Evolutionary conservation across 1,284 basidiomycete genomes (phyloP).

Genomic region (Sutorius eximius): DNA sequence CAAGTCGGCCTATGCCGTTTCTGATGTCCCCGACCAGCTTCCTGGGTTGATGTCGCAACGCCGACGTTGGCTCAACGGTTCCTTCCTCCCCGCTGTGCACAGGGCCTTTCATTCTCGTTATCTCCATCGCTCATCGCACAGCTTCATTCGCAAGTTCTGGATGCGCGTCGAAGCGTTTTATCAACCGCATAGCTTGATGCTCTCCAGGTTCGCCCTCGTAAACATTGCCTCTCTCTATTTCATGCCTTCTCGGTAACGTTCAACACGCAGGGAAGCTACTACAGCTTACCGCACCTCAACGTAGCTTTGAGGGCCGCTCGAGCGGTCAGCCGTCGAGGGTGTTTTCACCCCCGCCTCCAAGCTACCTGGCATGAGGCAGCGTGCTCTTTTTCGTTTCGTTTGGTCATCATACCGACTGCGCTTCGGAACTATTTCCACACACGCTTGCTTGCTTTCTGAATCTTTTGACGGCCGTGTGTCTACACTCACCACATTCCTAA

Average conservation of each 20-base stretch:
- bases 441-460: slow-evolving; percentile 10
- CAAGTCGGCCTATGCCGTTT: slow-evolving; percentile 89
- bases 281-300: slow-evolving; percentile 43
- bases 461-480: neutral
- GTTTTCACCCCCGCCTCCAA: slow-evolving; percentile 26
- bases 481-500: neutral
- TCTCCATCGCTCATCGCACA: slow-evolving; percentile 87
- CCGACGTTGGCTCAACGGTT: slow-evolving; percentile 95
- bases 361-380: slow-evolving; percentile 15
- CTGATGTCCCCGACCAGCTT: slow-evolving; percentile 86
- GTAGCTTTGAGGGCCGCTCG: slow-evolving; percentile 23
- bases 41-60: slow-evolving; percentile 92
- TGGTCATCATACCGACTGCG: neutral
- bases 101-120: slow-evolving; percentile 90
- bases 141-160: slow-evolving; percentile 85
- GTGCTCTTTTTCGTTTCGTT: neutral
- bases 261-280: slow-evolving; percentile 74
- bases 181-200: slow-evolving; percentile 87
- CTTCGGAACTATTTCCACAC: slow-evolving; percentile 1
- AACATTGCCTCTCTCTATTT: slow-evolving; percentile 25
- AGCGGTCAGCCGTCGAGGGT: neutral
- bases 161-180: slow-evolving; percentile 94
- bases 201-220: slow-evolving; percentile 89
- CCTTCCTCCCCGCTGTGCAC: slow-evolving; percentile 94
- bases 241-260: neutral